Base-by-base conservation (phyloP, 257 asterid genomes). In the Petunia secreta region DNA sequence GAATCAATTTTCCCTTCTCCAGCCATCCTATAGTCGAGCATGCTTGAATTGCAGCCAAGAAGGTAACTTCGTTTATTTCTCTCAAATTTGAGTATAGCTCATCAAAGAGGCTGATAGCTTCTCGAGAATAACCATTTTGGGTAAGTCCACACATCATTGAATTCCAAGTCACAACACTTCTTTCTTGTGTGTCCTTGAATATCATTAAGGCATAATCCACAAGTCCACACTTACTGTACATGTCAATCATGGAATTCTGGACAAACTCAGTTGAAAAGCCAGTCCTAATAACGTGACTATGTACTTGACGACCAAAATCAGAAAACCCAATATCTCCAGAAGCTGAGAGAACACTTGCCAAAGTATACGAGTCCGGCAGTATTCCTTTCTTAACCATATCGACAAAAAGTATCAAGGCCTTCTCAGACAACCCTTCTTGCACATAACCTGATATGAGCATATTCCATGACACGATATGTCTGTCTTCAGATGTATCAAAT, bases 1-100 rank as follows among this genome's bases (percentile, higher is more conserved):
- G 99, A 86, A 92, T 77, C 98, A 93, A 88, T 77, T 88, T 93
- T 6, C 97, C 99, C 83, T 91, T 90, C 55, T 89, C 97, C 57
- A 85, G 58, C 44, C 81, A 86, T 39, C 97, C 95, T 8, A 88
- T 84, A 87, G 84, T 85, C 10, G 97, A 86, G 84, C 98, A 93
- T 69, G 99, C 99, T 87, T 93, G 98, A 78, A 91, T 89, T 16
- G 80, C 90, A 63, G 86, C 90, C 88, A 93, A 80, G 85, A 92
- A 90, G 76, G 99, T 90, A 15, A 95, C 95, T 73, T 93, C 94
- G 68, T 92, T 92, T 90, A 93, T 89, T 52, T 84, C 86, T 60
- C 85, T 85, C 76, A 48, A 54, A 77, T 71, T 85, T 1, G 83
- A 65, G 57, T 79, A 85, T 93, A 95, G 88, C 62, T 92, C 89